Conservation (phyloP, 2,329 filamentous ascomycete genomes). For the Rhynchosporium graminicola region DNA sequence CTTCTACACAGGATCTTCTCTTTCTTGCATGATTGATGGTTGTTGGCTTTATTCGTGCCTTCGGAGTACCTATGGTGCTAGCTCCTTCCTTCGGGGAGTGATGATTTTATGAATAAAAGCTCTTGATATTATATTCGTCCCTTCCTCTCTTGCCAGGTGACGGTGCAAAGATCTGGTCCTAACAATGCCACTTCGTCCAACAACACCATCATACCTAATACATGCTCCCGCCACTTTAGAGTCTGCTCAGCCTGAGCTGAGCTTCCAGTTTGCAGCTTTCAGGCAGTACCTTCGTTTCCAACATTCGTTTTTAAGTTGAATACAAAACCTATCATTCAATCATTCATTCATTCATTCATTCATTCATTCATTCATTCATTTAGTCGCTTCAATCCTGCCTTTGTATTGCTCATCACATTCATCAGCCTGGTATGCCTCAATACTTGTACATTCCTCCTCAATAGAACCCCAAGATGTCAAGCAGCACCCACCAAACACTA, state of each 20-base stretch:
- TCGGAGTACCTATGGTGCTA: slow-evolving; percentile 13
- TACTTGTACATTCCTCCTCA: not conserved
- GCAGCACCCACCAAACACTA: not conserved
- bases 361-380: not conserved
- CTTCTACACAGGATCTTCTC: slow-evolving; percentile 17
- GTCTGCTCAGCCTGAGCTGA: slow-evolving; percentile 10
- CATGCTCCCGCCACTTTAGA: not conserved
- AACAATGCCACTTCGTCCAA: not conserved
- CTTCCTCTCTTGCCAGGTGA: not conserved
- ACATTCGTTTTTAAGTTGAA: not conserved
- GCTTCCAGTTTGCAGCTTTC: not conserved
- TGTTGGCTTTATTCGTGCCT: not conserved
- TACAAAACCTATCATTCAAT: not conserved
- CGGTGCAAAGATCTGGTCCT: not conserved
- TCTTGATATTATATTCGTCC: not conserved
- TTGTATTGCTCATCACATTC: not conserved
- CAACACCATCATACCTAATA: not conserved
- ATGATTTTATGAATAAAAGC: slow-evolving; percentile 3
- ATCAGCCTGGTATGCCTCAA: not conserved
- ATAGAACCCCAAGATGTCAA: not conserved
- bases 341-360: not conserved
- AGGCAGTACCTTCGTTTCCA: slow-evolving; percentile 11
- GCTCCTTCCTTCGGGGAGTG: slow-evolving; percentile 13
- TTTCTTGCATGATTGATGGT: slow-evolving; percentile 19
- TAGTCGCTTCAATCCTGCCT: not conserved